These are phyloP conservation scores for Prunus armeniaca DNA, from an alignment of 306 rosid species.

Conservation along the genomic window DNA sequence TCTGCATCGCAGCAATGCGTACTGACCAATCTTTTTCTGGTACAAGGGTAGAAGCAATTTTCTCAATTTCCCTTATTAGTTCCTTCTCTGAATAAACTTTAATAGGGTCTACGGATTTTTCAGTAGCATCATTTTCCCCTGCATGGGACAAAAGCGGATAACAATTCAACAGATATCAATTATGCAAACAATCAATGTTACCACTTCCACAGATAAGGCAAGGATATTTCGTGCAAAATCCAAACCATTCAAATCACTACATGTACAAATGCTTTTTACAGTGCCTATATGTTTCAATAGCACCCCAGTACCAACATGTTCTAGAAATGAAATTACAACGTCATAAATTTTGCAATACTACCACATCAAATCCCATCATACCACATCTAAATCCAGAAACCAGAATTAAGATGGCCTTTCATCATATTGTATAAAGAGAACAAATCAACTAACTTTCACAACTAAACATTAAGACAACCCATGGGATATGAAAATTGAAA, in stretches of 20 bases:
- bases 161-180: conserved; percentile 21
- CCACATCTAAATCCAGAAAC: neutral
- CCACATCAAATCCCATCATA: neutral
- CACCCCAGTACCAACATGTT: neutral
- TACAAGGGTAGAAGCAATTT: conserved; percentile 83
- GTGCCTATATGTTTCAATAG: neutral
- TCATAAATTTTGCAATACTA: neutral
- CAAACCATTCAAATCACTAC: neutral
- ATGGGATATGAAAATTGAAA: neutral
- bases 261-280: neutral
- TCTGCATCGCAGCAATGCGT: conserved; percentile 93
- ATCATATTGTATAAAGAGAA: neutral
- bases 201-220: conserved; percentile 10
- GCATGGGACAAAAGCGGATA: conserved; percentile 33
- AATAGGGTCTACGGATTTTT: conserved; percentile 67
- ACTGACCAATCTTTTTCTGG: conserved; percentile 99
- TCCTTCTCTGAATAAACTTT: conserved; percentile 98
- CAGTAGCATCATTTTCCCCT: conserved; percentile 70
- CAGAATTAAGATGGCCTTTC: neutral
- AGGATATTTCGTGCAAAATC: neutral
- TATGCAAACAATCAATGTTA: conserved; percentile 12
- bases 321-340: neutral
- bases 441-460: neutral
- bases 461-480: neutral
- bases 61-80: conserved; percentile 81